phyloP scores from a whole-genome alignment of 1,139 yeast species.

The Lodderomyces pseudojiufengensis region DNA sequence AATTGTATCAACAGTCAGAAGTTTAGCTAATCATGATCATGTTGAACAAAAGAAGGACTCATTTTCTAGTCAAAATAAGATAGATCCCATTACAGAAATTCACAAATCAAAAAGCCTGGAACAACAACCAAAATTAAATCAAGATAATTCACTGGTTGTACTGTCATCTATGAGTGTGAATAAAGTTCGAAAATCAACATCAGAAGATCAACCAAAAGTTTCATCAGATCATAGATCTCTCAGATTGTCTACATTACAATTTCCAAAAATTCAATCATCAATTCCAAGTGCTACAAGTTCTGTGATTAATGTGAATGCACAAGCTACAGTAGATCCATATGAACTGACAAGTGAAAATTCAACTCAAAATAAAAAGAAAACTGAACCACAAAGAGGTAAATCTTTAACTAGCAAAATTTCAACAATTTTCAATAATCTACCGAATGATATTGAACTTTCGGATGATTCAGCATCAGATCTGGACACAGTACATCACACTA shows the following conservation, averaged over 20 bases:
- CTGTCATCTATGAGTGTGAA: neutral
- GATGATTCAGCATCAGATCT: constrained; percentile 47
- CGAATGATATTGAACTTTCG: constrained; percentile 47
- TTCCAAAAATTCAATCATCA: constrained; percentile 17
- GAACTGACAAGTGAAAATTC: neutral
- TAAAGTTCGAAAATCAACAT: neutral
- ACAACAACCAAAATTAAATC: neutral
- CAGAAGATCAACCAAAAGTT: constrained; percentile 22
- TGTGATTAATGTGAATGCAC: constrained; percentile 31
- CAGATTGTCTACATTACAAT: constrained; percentile 24
- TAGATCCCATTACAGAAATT: neutral
- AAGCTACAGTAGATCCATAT: constrained; percentile 21
- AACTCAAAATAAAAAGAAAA: neutral
- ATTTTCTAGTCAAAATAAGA: neutral
- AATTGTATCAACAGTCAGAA: constrained; percentile 1
- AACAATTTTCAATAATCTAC: constrained; percentile 43
- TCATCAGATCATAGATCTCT: constrained; percentile 32
- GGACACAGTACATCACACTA: constrained; percentile 25
- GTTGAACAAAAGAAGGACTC: too few species aligned
- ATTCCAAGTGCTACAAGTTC: constrained; percentile 29
- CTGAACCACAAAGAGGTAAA: constrained; percentile 2
- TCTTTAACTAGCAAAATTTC: constrained; percentile 22
- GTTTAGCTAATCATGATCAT: too few species aligned
- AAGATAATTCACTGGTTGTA: neutral
- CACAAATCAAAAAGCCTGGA: neutral